Base-by-base conservation (phyloP, 805 yeast species). In the Diddensiella transvaalensis region DNA sequence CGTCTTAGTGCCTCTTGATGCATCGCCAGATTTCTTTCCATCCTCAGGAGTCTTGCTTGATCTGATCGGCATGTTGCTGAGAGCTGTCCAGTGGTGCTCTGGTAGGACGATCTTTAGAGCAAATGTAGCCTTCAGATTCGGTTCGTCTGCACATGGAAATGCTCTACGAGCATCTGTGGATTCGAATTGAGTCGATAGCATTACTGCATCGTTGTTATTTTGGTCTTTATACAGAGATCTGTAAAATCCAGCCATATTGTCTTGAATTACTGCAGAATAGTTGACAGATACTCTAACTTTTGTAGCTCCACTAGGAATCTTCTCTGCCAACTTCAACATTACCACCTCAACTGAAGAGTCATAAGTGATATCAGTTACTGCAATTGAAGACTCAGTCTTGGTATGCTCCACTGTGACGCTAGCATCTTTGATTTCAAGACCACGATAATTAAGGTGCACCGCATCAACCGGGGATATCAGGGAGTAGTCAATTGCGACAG, bases 81-180 rank as follows among this genome's bases (percentile, higher is more conserved):
- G 54, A 8, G 64, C 68, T 19, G 67, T 61, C 64, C 62, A 61
- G 22, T 59, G 55, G 22, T 59, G 55, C 46, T 61, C 62, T 13
- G 66, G 67, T 17, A 64, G 51, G 50, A 83, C 72, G 62, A 86
- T 72, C 33, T 81, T 69, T 50, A 86, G 72, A 48, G 80, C 83
- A 60, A 83, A 86, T 44, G 80, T 73, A 21, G 93, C 87, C 69
- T 86, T 86, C 51, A 83, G 74, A 48, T 85, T 79, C 19, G 95
- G 95, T 64, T 85, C 93, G 66, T 86, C 95, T 60, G 82, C 84
- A 62, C 85, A 85, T 29, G 95, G 95, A 75, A 86, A 86, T 6
- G 93, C 93, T 60, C 88, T 77, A 60, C 95, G 80, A 58, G 91
- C 87, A 62, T 86, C 93, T 18, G 91, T 83, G 21, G 95, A 82